Evolutionary conservation across 805 yeast genomes (phyloP), one percentile per base, ranked within the genome.

Genomic region (Wickerhamomyces bovis): DNA sequence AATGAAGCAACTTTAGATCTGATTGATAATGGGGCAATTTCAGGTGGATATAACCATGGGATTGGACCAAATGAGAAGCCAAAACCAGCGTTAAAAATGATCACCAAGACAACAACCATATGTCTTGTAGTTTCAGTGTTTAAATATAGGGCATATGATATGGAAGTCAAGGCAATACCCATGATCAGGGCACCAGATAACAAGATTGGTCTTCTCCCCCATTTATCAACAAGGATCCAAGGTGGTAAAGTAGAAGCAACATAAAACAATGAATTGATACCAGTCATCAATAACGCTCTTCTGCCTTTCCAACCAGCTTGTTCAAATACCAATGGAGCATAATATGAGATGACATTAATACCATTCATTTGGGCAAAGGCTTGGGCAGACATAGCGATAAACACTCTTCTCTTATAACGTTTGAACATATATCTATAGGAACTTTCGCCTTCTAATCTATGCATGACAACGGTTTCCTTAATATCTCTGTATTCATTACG

Each of bases 11-110:
- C 96, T 56, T 89, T 85, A 4, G 96, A 88, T 45, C 97, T 76
- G 11, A 89, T 88, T 18, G 83, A 73, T 52, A 86, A 76, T 0
- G 97, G 97, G 45, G 89, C 75, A 42, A 90, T 88, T 66, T 88
- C 96, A 50, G 87, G 83, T 55, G 90, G 88, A 63, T 84, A 81
- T 38, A 84, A 66, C 97, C 97, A 89, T 12, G 95, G 95, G 45
- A 89, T 81, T 4, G 96, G 96, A 10, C 97, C 97, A 95, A 96
- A 90, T 45, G 92, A 82, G 58, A 80, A 81, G 16, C 96, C 97
- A 67, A 89, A 89, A 4, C 81, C 80, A 1, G 95, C 86, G 59
- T 88, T 89, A 69, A 82, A 87, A 15, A 87, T 66, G 45, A 89
- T 76, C 16, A 89, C 96, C 57, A 85, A 79, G 2, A 77, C 58